Evolutionary conservation across 768 basidiomycete species (phyloP), one percentile per base, ranked within the genome.

Genomic region (Pulveroboletus sp.): DNA sequence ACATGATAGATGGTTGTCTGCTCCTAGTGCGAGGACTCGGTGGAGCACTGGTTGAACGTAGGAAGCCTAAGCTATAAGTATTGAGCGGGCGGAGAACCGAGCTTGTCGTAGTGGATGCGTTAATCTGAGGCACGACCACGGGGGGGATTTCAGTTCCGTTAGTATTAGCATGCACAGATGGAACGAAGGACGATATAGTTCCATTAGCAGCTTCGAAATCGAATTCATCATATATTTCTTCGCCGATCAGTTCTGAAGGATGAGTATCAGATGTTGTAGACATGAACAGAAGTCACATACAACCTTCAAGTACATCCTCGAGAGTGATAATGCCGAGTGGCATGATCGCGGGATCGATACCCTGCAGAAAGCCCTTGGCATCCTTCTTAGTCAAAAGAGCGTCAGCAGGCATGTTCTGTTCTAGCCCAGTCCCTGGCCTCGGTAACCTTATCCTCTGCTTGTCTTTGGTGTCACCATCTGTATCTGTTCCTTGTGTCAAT

Each of bases 201-300:
- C 77, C 79, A 54, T 75, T 79, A n/a, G 79, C 79, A 37, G 86
- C 89, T 66, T 89, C 80, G 10, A 79, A 77, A 61, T 93, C 91
- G 63, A 89, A 93, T 69, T 93, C 92, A 61, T 93, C 90, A 52
- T 89, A 90, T 46, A 94, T 93, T 60, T 93, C 92, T 69, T 93
- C 90, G 12, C 92, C 92, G 48, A 94, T 93, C 10, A 94, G 76
- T 63, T 93, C 92, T 89, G 58, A 31, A 43, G 14, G n/a, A 15
- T 3, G 6, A 3, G 49, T 18, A 9, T 65, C 32, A 60, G 48
- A 17, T 0, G 31, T 10, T 4, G 27, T 6, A 3, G 39, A 12
- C 9, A 33, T 6, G n/a, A 36, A 3, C 5, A 43, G 18, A 17
- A 28, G 49, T 27, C 11, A 28, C 12, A 36, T 59, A 62, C 18